Evolutionary conservation across 805 yeast species (phyloP).

Genomic region (Ogataea glucozyma): DNA sequence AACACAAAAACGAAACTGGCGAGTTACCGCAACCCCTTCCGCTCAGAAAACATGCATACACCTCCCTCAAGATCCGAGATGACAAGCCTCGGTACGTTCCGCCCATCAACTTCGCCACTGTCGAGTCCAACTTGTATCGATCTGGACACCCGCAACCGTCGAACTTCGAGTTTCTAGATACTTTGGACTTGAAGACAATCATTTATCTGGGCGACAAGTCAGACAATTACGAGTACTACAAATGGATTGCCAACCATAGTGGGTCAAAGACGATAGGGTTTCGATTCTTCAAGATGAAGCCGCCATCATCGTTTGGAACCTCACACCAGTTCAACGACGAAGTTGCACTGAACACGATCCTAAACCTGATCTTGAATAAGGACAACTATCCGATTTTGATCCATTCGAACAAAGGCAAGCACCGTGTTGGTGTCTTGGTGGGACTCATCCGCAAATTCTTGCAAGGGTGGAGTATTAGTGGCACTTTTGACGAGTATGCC

Average conservation of each 20-base stretch:
- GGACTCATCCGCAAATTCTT: constrained; percentile 82
- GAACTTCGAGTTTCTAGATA: constrained; percentile 76
- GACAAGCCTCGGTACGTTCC: constrained; percentile 60
- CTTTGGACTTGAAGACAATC: constrained; percentile 71
- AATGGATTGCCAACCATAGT: constrained; percentile 54
- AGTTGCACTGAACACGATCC: constrained; percentile 54
- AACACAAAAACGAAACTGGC: not conserved
- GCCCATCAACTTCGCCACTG: constrained; percentile 87
- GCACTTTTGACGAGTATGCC: constrained; percentile 91
- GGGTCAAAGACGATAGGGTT: constrained; percentile 50
- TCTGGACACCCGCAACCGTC: constrained; percentile 92
- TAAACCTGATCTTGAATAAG: constrained; percentile 56
- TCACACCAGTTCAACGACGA: constrained; percentile 64
- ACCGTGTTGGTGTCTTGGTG: constrained; percentile 90
- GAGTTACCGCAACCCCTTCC: not conserved
- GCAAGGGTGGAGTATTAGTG: constrained; percentile 93
- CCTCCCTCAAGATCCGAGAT: constrained; percentile 35
- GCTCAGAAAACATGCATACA: constrained; percentile 26
- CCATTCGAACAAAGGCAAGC: constrained; percentile 97
- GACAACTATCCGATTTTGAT: constrained; percentile 84
- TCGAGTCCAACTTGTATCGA: constrained; percentile 83
- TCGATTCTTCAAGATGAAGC: constrained; percentile 62
- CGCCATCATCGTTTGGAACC: constrained; percentile 50
- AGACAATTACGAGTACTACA: constrained; percentile 61
- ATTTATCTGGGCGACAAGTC: constrained; percentile 80